Conservation (phyloP, 768 basidiomycete genomes). For the Chalciporus sphaerocephalus region DNA sequence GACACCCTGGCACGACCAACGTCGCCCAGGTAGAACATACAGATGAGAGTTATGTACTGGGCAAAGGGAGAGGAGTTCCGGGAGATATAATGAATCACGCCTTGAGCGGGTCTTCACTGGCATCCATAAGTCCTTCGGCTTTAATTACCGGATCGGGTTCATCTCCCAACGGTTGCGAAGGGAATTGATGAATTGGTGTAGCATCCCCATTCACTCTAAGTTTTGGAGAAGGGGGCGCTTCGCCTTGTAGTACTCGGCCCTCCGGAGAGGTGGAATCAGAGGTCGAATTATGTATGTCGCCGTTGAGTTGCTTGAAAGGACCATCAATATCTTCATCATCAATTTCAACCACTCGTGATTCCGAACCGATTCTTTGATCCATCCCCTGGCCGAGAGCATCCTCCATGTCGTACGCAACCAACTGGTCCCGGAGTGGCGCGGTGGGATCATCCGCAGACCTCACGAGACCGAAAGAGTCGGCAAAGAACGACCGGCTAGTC, state of each 20-base stretch:
- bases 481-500: constrained; percentile 43
- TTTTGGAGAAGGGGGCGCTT: constrained; percentile 45
- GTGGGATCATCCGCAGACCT: constrained; percentile 55
- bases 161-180: constrained; percentile 50
- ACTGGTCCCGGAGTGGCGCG: constrained; percentile 52
- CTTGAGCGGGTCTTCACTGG: constrained; percentile 57
- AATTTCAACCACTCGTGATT: constrained; percentile 27
- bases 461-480: constrained; percentile 41
- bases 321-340: constrained; percentile 33
- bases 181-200: constrained; percentile 45
- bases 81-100: constrained; percentile 19
- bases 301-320: constrained; percentile 30
- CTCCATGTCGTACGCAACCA: constrained; percentile 56
- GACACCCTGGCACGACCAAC: constrained; percentile 12
- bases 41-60: constrained; percentile 7
- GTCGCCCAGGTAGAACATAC: constrained; percentile 7
- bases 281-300: constrained; percentile 32
- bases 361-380: constrained; percentile 16
- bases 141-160: constrained; percentile 48
- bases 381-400: constrained; percentile 31
- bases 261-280: constrained; percentile 19
- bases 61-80: background rate
- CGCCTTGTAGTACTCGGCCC: constrained; percentile 32
- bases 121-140: constrained; percentile 62
- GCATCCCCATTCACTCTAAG: constrained; percentile 45